Base-by-base conservation (phyloP, 2,329 filamentous ascomycete species). In the Scytalidium sp. region DNA sequence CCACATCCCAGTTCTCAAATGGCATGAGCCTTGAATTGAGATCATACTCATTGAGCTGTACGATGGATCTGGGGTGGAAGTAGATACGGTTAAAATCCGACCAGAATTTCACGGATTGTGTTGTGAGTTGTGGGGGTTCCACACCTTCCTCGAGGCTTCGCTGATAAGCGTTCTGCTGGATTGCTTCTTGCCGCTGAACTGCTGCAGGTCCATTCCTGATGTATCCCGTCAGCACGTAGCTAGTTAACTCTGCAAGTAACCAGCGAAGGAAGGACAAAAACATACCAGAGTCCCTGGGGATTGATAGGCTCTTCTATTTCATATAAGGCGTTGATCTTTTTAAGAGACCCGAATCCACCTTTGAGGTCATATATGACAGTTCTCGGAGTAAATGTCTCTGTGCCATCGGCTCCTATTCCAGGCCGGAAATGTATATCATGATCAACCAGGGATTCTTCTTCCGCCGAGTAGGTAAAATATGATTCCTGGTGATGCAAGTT, bases 301-400 rank as follows among this genome's bases (percentile, higher is more conserved):
- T 51, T 50, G 19, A 41, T 57, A 54, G 36, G 66, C 23, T 67
- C 62, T 7, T 70, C 67, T 19, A 68, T 58, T 50, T 72, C 64
- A 45, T 97, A 97, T 2, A 99, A 75, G 2, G 90, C 86, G 68
- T 96, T 97, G 56, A 92, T 85, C 70, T 92, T 91, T 59, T 85
- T 82, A 59, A 99, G 72, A 6, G 90, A 88, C 5, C 94, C 94
- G 70, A 97, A 97, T 0, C 88, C 90, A 23, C 90, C 90, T 67
- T 97, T 97, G 27, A 97, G 76, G 64, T 99, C 94, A 67, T 99
- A 99, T 51, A 99, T 88, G 51, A 99, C 75, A 1, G 92, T 90
- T 56, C 94, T 82, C 3, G 94, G 94, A 43, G 92, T 93, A 65
- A 88, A 99, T 0, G 94, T 99, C 58, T 99, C 94, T 6, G 83